Percentiles rank a stretch among this genome's conserved stretches.
phyloP scores from a whole-genome alignment of 2,329 filamentous ascomycete species.

The Colletotrichum sidae region DNA sequence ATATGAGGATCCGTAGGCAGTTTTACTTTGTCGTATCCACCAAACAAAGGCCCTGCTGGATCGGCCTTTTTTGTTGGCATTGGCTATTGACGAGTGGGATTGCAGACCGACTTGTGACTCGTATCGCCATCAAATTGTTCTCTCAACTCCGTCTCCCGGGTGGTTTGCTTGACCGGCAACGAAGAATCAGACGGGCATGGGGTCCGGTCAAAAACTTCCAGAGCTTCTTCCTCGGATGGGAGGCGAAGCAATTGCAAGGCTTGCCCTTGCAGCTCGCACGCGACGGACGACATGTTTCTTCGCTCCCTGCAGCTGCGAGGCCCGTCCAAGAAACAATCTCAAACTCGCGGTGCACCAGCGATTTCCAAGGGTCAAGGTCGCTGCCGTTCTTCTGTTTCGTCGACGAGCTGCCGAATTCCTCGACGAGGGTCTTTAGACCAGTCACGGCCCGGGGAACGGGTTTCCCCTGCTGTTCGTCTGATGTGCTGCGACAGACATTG shows the following conservation, averaged over 20 bases:
- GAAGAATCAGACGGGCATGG: neutral
- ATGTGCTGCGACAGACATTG: constrained; percentile 37
- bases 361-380: constrained; percentile 17
- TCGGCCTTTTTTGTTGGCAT: constrained; percentile 8
- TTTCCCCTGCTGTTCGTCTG: constrained; percentile 35
- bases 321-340: constrained; percentile 31
- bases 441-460: constrained; percentile 33
- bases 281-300: constrained; percentile 35
- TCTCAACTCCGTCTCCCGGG: constrained; percentile 6
- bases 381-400: constrained; percentile 32
- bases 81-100: neutral
- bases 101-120: constrained; percentile 36
- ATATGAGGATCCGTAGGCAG: constrained; percentile 14
- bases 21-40: constrained; percentile 22
- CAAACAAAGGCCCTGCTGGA: neutral
- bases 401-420: constrained; percentile 27
- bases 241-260: constrained; percentile 18
- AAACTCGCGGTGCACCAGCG: constrained; percentile 17
- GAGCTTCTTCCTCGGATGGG: constrained; percentile 10
- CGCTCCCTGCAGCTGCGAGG: constrained; percentile 31
- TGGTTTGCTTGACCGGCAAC: neutral
- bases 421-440: constrained; percentile 35
- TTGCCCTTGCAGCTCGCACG: constrained; percentile 34
- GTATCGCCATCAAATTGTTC: constrained; percentile 12
- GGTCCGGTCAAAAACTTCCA: too few relatives aligned